Base-by-base conservation (phyloP, 2,329 filamentous ascomycete genomes). In the Colletotrichum sojae region DNA sequence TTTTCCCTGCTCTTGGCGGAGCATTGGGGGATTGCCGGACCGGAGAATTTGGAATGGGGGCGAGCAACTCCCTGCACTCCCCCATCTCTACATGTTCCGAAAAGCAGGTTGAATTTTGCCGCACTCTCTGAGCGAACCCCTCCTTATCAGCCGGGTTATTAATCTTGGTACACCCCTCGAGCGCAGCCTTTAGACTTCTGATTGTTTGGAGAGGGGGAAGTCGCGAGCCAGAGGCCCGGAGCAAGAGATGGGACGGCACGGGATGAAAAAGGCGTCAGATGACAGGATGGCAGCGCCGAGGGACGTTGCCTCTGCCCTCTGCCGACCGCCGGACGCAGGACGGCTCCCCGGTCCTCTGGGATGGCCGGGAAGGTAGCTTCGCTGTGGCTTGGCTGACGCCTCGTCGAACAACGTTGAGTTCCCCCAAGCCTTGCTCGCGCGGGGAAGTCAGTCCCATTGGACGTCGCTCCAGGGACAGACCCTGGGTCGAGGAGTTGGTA, bases 381-480 rank as follows among this genome's bases (percentile, higher is more conserved):
- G 46, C 46, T 10, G 65, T 43, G 61, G 61, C 61, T 65, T 65
- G 66, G 61, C 66, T 58, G 59, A 68, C 65, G 60, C 52, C 65
- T 58, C 20, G 12, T 68, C 48, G 59, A 58, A 57, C 65, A 53
- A 27, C 45, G 39, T 68, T 64, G 60, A 57, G 45, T 68, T 68
- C 36, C 15, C 53, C 64, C 31, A 58, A 48, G 22, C 22, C 39
- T 20, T 13, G 16, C n/a, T 8, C 20, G 46, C 49, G 59, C 48
- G 59, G 59, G 59, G 59, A 58, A 62, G 39, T 53, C 6, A 13
- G 51, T 54, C 48, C 39, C 22, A 62, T 45, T 62, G 59, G 58
- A 4, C 31, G 36, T 51, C 8, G 20, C 10, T 18, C 4, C 46
- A 12, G 31, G 57, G 10, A 9, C 36, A 18, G 25, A 20, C 16